Base-by-base conservation (phyloP, 2,329 filamentous ascomycete species). In the Gaeumannomyces tritici region DNA sequence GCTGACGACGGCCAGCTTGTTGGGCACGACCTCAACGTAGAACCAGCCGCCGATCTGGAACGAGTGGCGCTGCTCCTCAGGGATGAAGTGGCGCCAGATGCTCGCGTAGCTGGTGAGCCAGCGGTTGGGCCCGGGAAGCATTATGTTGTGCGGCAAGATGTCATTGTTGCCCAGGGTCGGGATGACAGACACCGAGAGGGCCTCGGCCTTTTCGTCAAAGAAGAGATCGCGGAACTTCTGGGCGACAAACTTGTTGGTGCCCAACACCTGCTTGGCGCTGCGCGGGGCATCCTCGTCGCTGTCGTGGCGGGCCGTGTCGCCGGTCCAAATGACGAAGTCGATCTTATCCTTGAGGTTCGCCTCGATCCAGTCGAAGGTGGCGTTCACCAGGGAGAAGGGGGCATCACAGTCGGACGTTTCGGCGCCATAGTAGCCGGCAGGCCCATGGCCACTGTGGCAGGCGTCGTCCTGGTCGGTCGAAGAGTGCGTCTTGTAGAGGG, bases 161-260 rank as follows among this genome's bases (percentile, higher is more conserved):
- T 99, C 95, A 75, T 99, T 99, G 77, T 99, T 99, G 64, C 95
- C 95, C 68, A 97, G 88, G 0, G 88, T 97, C 0, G 95, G 93
- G 26, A 99, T 81, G 33, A 98, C 85, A 4, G 95, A 93, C 4
- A 98, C 83, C 15, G 81, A 74, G 63, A 92, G 82, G 63, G 85
- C 83, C 62, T 83, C 79, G 79, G 65, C 77, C 71, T 61, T 79
- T 73, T 63, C 79, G 66, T 83, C 78, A 55, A 82, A 78, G 51
- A 97, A 96, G 12, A 89, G 80, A 26, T 92, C 83, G 58, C 83
- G 76, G 73, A 98, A 91, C 73, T 91, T 91, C 68, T 86, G 76
- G 59, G 92, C 88, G 65, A 97, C 80, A 66, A 86, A 80, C 66
- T 84, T 79, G 73, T 99, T 99, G 69, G 90, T 83, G 61, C 83